Percentiles rank a stretch among this genome's conserved stretches.
These are phyloP conservation scores for Cladosporium colombiae DNA, from an alignment of 2,329 filamentous ascomycete genomes.

Conservation along the genomic window DNA sequence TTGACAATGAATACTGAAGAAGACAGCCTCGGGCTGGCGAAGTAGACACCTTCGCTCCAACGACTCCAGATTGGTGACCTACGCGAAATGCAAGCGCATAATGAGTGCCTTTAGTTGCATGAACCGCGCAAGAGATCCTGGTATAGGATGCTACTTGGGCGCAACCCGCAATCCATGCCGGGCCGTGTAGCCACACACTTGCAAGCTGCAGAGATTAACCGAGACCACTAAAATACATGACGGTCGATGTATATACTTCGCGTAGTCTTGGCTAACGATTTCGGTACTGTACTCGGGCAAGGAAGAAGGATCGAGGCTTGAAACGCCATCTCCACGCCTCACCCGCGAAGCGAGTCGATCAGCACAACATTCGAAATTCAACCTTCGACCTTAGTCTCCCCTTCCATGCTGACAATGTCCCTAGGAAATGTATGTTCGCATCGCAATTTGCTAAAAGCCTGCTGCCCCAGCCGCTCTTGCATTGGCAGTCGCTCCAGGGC, in stretches of 20 bases:
- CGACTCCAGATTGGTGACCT: neutral
- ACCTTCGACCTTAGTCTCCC: neutral
- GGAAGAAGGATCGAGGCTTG: neutral
- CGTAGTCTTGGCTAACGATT: no score
- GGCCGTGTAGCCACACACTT: neutral
- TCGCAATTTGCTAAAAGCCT: neutral
- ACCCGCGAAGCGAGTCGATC: neutral
- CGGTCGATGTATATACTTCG: no score
- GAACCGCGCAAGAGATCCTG: neutral
- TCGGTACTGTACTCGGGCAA: neutral
- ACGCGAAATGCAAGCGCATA: neutral
- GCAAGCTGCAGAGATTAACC: neutral
- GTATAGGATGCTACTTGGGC: neutral
- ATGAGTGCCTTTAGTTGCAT: neutral
- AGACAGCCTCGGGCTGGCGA: no score
- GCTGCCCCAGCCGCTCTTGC: neutral
- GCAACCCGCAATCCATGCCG: neutral
- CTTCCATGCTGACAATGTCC: neutral
- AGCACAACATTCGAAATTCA: neutral
- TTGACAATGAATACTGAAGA: no score
- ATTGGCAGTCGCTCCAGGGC: neutral
- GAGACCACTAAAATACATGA: neutral
- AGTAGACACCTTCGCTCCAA: neutral
- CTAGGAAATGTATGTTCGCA: neutral
- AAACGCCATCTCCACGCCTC: neutral